Base-by-base conservation (phyloP, 805 yeast genomes). In the Yarrowia deformans region DNA sequence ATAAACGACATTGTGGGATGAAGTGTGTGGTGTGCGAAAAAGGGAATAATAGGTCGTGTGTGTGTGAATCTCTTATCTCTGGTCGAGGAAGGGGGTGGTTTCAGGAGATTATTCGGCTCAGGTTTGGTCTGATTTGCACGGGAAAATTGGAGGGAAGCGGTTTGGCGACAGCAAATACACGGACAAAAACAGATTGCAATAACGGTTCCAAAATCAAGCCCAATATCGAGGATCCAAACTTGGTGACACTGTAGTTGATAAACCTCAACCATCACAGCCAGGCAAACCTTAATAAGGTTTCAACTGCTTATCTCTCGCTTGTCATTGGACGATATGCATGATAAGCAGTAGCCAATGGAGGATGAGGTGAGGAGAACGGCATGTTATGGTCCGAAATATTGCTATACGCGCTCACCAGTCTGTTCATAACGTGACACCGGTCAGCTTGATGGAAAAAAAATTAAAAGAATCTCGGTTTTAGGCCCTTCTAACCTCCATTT, bases 291-390 rank as follows among this genome's bases (percentile, higher is more conserved):
- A 45, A n/a, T 19, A 43, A 45, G 52, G 52, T 43, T 60, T n/a
- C 10, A 18, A 1, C 39, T 32, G 56, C 46, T 63, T 63, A 63
- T 63, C 68, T 48, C 56, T 49, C 37, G 46, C 45, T 39, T 48
- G 56, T 39, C 29, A 63, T 63, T 63, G 68, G 68, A 48, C 68
- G 56, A 63, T 63, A 63, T 63, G 68, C 68, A 63, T 63, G 68
- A 63, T 63, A 63, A 63, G 68, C 68, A 12, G 42, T 48, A 48
- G 68, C 68, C 68, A 63, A 63, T 63, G 68, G 48, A n/a, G 34
- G 10, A 19, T 23, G 29, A 34, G 1, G 37, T 34, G 37, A 34
- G 8, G 5, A 8, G 23, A 34, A 35, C 10, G 9, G 16, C 2
- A 12, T 16, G 19, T 13, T 16, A 9, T 5, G 19, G 49, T 23